Conservation (phyloP, 2,329 filamentous ascomycete genomes). For the Talaromyces sp. region DNA sequence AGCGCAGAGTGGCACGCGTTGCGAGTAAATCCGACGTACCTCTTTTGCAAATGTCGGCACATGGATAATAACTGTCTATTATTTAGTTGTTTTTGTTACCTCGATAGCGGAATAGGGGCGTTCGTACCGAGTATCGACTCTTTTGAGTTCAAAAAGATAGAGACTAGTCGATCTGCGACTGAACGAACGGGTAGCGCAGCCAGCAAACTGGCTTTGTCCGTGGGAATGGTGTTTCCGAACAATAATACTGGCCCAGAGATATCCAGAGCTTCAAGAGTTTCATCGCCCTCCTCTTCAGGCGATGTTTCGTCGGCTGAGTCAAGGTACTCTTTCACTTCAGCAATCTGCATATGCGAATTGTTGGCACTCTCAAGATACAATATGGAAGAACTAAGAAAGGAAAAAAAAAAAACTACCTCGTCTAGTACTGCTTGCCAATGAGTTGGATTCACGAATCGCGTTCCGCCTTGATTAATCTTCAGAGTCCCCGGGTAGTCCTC, state of each 20-base stretch:
- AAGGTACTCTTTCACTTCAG: background rate
- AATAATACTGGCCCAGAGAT: constrained; percentile 1
- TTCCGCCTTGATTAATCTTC: background rate
- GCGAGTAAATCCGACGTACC: constrained; percentile 2
- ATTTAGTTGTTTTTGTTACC: background rate
- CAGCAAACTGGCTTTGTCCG: background rate
- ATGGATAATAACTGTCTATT: constrained; percentile 15
- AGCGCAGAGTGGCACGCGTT: background rate
- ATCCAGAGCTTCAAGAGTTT: background rate
- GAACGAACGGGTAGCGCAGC: background rate
- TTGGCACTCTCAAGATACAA: background rate
- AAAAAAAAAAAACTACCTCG: background rate
- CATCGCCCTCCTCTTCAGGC: background rate
- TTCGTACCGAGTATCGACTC: background rate
- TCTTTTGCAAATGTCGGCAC: constrained; percentile 16
- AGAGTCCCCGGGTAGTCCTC: background rate
- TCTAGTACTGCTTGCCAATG: constrained; percentile 5
- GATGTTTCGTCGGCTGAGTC: background rate
- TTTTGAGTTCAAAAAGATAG: constrained; percentile 1
- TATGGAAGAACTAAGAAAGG: no score
- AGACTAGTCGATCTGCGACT: constrained; percentile 1
- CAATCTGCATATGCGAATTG: background rate
- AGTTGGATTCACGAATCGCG: background rate
- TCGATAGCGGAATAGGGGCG: background rate
- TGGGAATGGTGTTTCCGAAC: background rate